Evolutionary conservation across 1,284 basidiomycete genomes (phyloP).

Genomic region (Kalmanozyma brasiliensis): DNA sequence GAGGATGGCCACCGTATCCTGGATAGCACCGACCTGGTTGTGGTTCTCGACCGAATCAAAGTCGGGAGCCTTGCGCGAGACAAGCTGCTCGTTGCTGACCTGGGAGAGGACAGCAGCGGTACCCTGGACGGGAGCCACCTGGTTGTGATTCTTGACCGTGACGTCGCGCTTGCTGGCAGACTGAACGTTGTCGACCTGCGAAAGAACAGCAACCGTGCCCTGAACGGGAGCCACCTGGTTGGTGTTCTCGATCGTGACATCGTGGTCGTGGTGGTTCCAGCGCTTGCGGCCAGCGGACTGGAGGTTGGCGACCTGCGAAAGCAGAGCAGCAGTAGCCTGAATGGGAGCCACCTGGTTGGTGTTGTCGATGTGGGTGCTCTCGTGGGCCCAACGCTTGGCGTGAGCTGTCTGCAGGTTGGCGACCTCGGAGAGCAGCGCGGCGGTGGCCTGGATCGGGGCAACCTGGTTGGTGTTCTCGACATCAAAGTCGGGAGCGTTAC

Average conservation of each 20-base stretch:
- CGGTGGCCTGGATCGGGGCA: slow-evolving; percentile 27
- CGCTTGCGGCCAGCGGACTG: slow-evolving; percentile 17
- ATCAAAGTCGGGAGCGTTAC: slow-evolving; percentile 2
- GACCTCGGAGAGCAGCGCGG: slow-evolving; percentile 11
- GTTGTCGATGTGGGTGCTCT: slow-evolving; percentile 8
- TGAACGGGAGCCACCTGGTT: slow-evolving; percentile 39
- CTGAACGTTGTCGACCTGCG: slow-evolving; percentile 31
- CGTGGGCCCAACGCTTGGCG: slow-evolving; percentile 2
- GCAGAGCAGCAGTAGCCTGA: slow-evolving; percentile 20
- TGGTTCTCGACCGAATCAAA: slow-evolving; percentile 18
- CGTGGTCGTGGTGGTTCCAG: slow-evolving; percentile 9
- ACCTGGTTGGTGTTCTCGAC: slow-evolving; percentile 37
- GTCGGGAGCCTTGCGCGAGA: slow-evolving; percentile 15
- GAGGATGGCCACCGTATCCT: slow-evolving; percentile 39
- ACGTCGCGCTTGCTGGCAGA: slow-evolving; percentile 6
- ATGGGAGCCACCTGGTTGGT: slow-evolving; percentile 20
- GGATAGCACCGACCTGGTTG: slow-evolving; percentile 31
- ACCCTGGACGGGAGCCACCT: slow-evolving; percentile 23
- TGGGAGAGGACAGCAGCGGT: slow-evolving; percentile 19
- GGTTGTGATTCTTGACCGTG: slow-evolving; percentile 11
- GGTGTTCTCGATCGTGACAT: slow-evolving; percentile 26
- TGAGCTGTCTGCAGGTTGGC: slow-evolving; percentile 11
- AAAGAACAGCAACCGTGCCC: slow-evolving; percentile 31
- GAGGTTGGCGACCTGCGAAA: slow-evolving; percentile 25
- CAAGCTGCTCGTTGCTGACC: slow-evolving; percentile 16